Percentiles rank a stretch among this genome's conserved stretches.
Evolutionary conservation across 371 early-diverging fungal species (phyloP).

Genomic region (Mortierella sp.): DNA sequence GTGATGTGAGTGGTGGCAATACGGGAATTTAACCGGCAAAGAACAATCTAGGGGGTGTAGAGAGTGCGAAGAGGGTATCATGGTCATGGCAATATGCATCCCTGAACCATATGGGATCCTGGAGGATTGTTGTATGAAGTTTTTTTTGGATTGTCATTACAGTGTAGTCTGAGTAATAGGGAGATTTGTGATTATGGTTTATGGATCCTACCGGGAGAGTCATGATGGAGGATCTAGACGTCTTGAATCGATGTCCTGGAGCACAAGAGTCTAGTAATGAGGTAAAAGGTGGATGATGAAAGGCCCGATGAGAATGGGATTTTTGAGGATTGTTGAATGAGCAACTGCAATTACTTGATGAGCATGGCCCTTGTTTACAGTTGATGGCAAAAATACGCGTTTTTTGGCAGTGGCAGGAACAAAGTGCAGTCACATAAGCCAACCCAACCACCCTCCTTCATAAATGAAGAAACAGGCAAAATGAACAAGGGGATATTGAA

Average conservation of each 20-base stretch:
- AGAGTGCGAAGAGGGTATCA: conserved; percentile 13
- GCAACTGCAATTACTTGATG: conserved; percentile 5
- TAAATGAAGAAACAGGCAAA: no score
- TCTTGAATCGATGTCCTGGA: conserved; percentile 25
- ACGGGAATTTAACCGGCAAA: conserved; percentile 1
- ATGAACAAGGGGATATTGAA: no score
- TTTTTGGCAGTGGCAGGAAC: no score
- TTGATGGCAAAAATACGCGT: conserved; percentile 9
- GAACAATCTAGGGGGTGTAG: conserved; percentile 11
- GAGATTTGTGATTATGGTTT: background rate
- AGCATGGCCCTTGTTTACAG: conserved; percentile 6
- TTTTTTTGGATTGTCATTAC: conserved; percentile 16
- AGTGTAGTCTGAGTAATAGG: background rate
- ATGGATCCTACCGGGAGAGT: conserved; percentile 43
- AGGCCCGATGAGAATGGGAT: conserved; percentile 25
- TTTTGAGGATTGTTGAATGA: conserved; percentile 21
- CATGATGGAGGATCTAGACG: conserved; percentile 19
- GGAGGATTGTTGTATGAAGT: conserved; percentile 36
- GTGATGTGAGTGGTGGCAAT: conserved; percentile 15
- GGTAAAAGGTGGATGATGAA: conserved; percentile 6
- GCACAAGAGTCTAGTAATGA: conserved; percentile 5
- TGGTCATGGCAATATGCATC: conserved; percentile 19
- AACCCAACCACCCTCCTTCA: no score
- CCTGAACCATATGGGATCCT: conserved; percentile 36
- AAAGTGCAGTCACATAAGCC: no score